Evolutionary conservation across 331 rosid genomes (phyloP).

Genomic region (Malus hybrid): DNA sequence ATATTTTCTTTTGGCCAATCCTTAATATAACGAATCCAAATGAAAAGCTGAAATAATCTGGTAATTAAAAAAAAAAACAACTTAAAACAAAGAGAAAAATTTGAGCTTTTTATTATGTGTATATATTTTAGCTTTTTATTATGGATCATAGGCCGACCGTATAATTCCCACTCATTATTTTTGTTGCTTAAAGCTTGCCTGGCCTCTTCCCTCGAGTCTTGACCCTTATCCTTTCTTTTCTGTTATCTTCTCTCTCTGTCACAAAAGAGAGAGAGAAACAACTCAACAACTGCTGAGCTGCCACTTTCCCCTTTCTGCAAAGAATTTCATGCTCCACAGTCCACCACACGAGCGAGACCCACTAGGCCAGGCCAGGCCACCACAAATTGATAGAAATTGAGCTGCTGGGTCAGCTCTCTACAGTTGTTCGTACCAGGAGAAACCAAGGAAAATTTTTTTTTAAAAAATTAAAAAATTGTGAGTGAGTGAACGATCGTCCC

Average conservation of each 20-base stretch:
- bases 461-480: constrained; percentile 6
- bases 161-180: constrained; percentile 82
- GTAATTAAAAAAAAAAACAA: background rate
- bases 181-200: constrained; percentile 97
- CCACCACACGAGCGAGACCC: constrained; percentile 51
- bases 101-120: no score
- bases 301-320: constrained; percentile 43
- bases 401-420: background rate
- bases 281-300: constrained; percentile 54
- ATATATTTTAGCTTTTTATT: constrained; percentile 5
- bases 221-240: constrained; percentile 42
- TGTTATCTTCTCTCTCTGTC: constrained; percentile 3
- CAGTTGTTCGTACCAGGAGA: constrained; percentile 8
- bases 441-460: background rate
- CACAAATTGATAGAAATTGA: background rate
- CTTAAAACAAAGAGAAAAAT: no score
- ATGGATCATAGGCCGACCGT: constrained; percentile 12
- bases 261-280: constrained; percentile 25
- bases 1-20: no score
- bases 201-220: constrained; percentile 46
- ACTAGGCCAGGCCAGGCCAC: constrained; percentile 58
- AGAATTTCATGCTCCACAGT: constrained; percentile 71
- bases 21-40: no score
- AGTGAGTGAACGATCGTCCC: background rate
- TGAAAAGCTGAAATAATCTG: no score